A percentile compares a stretch with the other conserved stretches of the same genome.
These are phyloP conservation scores for Pulveroboletus frians DNA, from an alignment of 768 basidiomycete genomes.

Conservation along the genomic window DNA sequence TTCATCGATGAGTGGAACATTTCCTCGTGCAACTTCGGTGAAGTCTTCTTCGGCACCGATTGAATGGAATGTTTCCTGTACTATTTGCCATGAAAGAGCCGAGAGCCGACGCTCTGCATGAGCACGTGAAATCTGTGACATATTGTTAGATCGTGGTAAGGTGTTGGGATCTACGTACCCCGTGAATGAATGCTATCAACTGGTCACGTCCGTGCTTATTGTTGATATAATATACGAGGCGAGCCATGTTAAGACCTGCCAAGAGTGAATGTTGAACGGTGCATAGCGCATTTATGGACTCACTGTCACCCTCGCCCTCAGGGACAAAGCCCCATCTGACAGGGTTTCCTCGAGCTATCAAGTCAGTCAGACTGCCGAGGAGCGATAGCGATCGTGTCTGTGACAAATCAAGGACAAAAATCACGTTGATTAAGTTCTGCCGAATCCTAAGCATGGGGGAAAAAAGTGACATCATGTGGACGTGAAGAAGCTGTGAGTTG, in stretches of 20 bases:
- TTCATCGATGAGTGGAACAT: constrained; percentile 23
- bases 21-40: constrained; percentile 35
- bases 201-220: constrained; percentile 56
- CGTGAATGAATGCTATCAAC: constrained; percentile 57
- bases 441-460: constrained; percentile 73
- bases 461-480: constrained; percentile 48
- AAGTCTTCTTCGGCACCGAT: constrained; percentile 37
- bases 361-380: constrained; percentile 58
- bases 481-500: constrained; percentile 24
- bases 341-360: constrained; percentile 70
- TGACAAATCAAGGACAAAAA: constrained; percentile 79
- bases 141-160: constrained; percentile 1
- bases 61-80: constrained; percentile 36
- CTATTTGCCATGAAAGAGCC: constrained; percentile 39
- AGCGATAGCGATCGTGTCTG: constrained; percentile 54
- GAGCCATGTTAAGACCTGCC: constrained; percentile 64
- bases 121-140: constrained; percentile 35
- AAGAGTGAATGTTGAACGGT: background rate
- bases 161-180: constrained; percentile 32
- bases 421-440: constrained; percentile 77
- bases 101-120: constrained; percentile 31
- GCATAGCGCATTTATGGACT: constrained; percentile 1
- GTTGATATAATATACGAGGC: constrained; percentile 63
- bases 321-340: constrained; percentile 86
- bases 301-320: constrained; percentile 43